These are phyloP conservation scores for Saturnispora bothae DNA, from an alignment of 805 yeast genomes.

Conservation along the genomic window DNA sequence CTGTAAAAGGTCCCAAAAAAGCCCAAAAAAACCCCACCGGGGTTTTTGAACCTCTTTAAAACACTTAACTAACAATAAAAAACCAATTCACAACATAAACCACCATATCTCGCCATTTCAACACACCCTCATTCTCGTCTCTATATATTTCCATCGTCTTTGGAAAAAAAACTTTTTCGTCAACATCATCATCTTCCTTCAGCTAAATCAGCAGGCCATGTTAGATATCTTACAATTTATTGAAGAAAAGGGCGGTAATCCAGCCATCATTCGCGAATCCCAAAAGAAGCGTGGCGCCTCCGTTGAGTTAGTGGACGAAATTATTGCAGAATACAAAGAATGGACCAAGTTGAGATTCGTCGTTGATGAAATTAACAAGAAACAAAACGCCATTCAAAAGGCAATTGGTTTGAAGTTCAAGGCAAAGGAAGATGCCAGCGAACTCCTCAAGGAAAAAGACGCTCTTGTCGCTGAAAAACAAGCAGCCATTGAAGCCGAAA, in stretches of 20 bases:
- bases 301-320: slow-evolving; percentile 93
- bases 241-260: slow-evolving; percentile 95
- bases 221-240: slow-evolving; percentile 87
- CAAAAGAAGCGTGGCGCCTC: slow-evolving; percentile 92
- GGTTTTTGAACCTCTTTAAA: too few species aligned
- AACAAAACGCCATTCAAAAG: slow-evolving; percentile 81
- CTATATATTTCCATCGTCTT: too few species aligned
- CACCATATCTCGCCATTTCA: too few species aligned
- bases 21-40: too few species aligned
- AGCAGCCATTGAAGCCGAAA: slow-evolving; percentile 54
- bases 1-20: too few species aligned
- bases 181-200: too few species aligned
- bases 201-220: too few species aligned
- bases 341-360: slow-evolving; percentile 90
- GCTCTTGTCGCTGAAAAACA: slow-evolving; percentile 60
- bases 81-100: too few species aligned
- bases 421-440: slow-evolving; percentile 89
- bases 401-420: slow-evolving; percentile 87
- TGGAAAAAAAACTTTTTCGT: too few species aligned
- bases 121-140: too few species aligned
- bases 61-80: too few species aligned
- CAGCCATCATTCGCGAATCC: slow-evolving; percentile 75
- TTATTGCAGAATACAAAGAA: slow-evolving; percentile 78
- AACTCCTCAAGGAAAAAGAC: slow-evolving; percentile 73
- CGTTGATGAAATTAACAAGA: slow-evolving; percentile 82